Evolutionary conservation across 495 filamentous ascomycete species (phyloP), one percentile per base, ranked within the genome.

Genomic region (Lepidopterella palustris): DNA sequence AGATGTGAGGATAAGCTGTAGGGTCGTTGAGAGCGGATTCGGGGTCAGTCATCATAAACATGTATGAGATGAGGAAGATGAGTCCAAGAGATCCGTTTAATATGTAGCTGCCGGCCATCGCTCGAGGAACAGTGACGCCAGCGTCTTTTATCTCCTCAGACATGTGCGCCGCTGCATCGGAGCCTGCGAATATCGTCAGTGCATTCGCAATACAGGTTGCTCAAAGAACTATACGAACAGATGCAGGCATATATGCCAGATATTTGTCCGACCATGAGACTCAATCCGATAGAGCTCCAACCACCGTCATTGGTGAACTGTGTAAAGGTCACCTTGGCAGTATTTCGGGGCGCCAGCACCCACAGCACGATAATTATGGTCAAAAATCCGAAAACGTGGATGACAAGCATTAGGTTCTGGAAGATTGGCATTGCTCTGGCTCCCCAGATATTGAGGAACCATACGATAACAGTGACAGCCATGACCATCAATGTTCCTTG

Each of bases 401-500:
- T 15, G 24, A 68, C 32, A 4, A 71, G 49, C 4, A 71, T 53
- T n/a, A 60, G 45, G 26, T 62, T 63, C 42, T 71, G 66, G 21
- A 70, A 63, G 2, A 63, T 27, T 4, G 69, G 65, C 52, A 68
- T 71, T 5, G 74, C 69, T 24, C 77, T 75, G 4, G 77, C 75
- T 0, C 83, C 58, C 35, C 78, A 72, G 5, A 78, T 80, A 65
- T 87, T 87, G 71, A 85, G 53, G 4, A 50, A 52, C 62, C 62
- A 65, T 11, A 65, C 62, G 23, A 65, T 25, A 1, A 65, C 47
- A 3, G 62, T 61, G 8, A 65, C 62, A n/a, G 58, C 62, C 57
- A 81, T 78, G 32, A 79, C 73, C 15, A 87, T 71, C n/a, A 86
- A 66, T 0, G 83, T 82, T 6, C 80, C 80, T 57, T 87, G 84